These are phyloP conservation scores for Melastoma malabathricum DNA, from an alignment of 345 rosid species.

Conservation along the genomic window DNA sequence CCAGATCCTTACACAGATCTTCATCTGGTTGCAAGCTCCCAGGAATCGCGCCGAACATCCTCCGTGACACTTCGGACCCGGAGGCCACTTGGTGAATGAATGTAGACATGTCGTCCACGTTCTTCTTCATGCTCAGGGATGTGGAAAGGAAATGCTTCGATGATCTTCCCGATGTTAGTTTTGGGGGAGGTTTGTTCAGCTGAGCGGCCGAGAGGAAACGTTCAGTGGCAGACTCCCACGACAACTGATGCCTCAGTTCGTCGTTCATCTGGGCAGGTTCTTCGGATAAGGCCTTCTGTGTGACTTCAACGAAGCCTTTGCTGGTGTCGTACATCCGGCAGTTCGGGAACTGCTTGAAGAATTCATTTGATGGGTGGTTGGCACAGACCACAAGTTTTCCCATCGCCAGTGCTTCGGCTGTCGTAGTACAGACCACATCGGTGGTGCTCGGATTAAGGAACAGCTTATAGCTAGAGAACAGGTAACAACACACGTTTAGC, in stretches of 20 bases:
- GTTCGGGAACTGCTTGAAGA: constrained; percentile 74
- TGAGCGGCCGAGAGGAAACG: constrained; percentile 51
- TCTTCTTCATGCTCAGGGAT: constrained; percentile 27
- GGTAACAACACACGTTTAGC: constrained; percentile 1
- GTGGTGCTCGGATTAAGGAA: constrained; percentile 97
- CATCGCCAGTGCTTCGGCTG: constrained; percentile 98
- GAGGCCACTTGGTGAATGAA: constrained; percentile 51
- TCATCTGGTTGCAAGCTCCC: constrained; percentile 71
- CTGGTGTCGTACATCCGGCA: constrained; percentile 44
- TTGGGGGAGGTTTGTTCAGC: constrained; percentile 12
- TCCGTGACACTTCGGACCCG: constrained; percentile 61
- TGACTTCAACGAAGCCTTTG: constrained; percentile 42
- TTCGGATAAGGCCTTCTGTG: constrained; percentile 45
- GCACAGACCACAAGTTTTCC: constrained; percentile 67
- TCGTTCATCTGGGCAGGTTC: constrained; percentile 55
- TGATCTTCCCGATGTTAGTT: constrained; percentile 5
- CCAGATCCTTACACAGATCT: constrained; percentile 64
- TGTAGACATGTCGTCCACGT: constrained; percentile 61
- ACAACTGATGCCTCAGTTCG: constrained; percentile 51
- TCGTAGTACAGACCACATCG: constrained; percentile 96
- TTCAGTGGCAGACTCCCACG: constrained; percentile 89
- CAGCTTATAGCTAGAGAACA: constrained; percentile 57
- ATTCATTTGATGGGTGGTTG: constrained; percentile 37
- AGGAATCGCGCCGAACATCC: constrained; percentile 79
- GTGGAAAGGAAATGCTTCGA: constrained; percentile 13